These are phyloP conservation scores for Leccinum pellstonianum DNA, from an alignment of 768 basidiomycete species.

Conservation along the genomic window DNA sequence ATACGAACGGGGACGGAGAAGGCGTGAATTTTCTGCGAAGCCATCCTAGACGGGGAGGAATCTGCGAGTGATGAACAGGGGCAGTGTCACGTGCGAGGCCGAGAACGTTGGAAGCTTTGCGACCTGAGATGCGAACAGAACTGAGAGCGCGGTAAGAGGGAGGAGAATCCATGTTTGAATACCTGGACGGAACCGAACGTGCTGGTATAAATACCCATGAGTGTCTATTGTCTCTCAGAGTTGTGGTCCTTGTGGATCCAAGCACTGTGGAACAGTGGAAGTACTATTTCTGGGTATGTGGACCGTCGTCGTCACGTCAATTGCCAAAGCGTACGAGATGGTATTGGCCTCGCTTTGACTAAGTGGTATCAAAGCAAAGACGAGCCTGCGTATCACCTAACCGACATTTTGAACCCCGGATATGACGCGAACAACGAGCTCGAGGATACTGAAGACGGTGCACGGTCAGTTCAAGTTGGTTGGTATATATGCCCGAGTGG, in stretches of 20 bases:
- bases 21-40: not conserved
- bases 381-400: too few species aligned
- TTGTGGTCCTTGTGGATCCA: not conserved
- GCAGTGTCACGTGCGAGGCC: not conserved
- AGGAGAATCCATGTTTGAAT: not conserved
- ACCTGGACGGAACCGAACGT: not conserved
- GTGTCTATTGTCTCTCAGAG: not conserved
- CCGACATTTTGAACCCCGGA: too few species aligned
- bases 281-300: not conserved
- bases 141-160: not conserved
- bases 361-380: too few species aligned
- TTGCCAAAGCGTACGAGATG: not conserved
- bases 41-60: not conserved
- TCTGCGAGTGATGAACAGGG: too few species aligned
- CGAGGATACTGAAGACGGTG: too few species aligned
- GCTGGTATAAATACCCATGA: not conserved
- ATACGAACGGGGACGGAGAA: conserved; percentile 7
- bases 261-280: not conserved
- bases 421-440: too few species aligned
- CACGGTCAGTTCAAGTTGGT: too few species aligned
- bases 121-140: not conserved
- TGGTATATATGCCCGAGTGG: too few species aligned
- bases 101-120: not conserved
- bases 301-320: not conserved
- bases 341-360: too few species aligned